Evolutionary conservation across 768 basidiomycete genomes (phyloP).

Genomic region (Dioszegia crocea): DNA sequence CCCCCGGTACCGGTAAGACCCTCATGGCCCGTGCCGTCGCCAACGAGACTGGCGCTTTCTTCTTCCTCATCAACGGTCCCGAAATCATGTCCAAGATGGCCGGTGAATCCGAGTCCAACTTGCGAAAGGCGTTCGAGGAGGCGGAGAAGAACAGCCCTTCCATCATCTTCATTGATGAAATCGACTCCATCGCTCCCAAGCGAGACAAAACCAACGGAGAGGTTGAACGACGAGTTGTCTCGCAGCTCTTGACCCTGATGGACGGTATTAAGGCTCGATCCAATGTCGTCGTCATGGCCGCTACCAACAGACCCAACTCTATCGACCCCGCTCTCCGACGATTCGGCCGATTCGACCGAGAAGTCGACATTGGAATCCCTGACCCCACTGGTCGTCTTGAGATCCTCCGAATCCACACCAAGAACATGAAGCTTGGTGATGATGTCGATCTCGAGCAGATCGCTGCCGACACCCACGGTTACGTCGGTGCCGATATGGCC

Average conservation of each 20-base stretch:
- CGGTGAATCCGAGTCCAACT: constrained; percentile 93
- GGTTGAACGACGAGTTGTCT: constrained; percentile 98
- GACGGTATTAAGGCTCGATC: constrained; percentile 97
- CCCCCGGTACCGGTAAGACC: constrained; percentile 98
- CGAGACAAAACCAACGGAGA: constrained; percentile 99
- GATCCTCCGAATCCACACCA: constrained; percentile 97
- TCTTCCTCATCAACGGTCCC: constrained; percentile 99
- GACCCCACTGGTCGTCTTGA: constrained; percentile 98
- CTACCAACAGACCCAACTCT: constrained; percentile 84
- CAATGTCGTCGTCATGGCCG: constrained; percentile 99
- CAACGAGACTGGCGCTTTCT: constrained; percentile 99
- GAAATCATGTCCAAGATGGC: constrained; percentile 99
- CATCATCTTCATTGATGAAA: constrained; percentile 96
- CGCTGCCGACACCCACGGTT: constrained; percentile 98
- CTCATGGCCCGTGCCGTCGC: constrained; percentile 99
- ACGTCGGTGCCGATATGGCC: constrained; percentile 96
- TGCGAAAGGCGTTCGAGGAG: constrained; percentile 98
- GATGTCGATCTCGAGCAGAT: constrained; percentile 98
- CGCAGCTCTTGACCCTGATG: constrained; percentile 97
- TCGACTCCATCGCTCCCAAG: constrained; percentile 98
- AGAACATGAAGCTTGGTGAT: constrained; percentile 98
- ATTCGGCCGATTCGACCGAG: constrained; percentile 98
- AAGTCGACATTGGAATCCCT: constrained; percentile 98
- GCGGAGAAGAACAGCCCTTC: constrained; percentile 99
- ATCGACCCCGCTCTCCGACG: constrained; percentile 98